phyloP scores from a whole-genome alignment of 495 filamentous ascomycete species.

The Penicillium steckii region DNA sequence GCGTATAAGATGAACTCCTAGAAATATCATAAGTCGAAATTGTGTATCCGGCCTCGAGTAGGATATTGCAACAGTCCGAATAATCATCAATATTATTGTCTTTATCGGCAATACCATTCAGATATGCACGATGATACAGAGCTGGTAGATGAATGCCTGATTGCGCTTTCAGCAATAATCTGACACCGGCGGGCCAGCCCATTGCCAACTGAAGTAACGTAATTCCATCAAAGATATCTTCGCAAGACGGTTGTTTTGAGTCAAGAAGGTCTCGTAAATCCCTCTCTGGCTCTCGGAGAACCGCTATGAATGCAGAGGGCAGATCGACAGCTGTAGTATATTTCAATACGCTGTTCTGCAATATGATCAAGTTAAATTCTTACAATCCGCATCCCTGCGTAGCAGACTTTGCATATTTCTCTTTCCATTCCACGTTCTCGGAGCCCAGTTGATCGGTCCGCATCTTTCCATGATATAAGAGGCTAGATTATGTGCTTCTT shows the following conservation, averaged over 20 bases:
- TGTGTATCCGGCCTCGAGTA: not conserved
- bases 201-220: not conserved
- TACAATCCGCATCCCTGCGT: not conserved
- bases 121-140: not conserved
- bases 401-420: conserved; percentile 1
- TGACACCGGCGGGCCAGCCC: conserved; percentile 1
- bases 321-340: not conserved
- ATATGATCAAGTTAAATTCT: too few species aligned
- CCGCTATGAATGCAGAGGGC: not conserved
- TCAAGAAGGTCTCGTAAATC: not conserved
- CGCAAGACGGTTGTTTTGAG: not conserved
- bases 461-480: conserved; percentile 2
- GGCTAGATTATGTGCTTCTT: not conserved
- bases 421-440: not conserved
- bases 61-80: conserved; percentile 1
- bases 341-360: too few species aligned
- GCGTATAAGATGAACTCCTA: not conserved
- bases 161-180: not conserved
- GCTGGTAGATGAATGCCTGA: not conserved
- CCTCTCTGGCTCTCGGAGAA: not conserved
- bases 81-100: not conserved
- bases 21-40: not conserved
- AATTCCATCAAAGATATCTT: not conserved
- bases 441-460: conserved; percentile 1
- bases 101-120: not conserved